Percentiles rank a stretch among this genome's conserved stretches.
Evolutionary conservation across 2,329 filamentous ascomycete genomes (phyloP).

Genomic region (Dendrostoma leiphaemia): DNA sequence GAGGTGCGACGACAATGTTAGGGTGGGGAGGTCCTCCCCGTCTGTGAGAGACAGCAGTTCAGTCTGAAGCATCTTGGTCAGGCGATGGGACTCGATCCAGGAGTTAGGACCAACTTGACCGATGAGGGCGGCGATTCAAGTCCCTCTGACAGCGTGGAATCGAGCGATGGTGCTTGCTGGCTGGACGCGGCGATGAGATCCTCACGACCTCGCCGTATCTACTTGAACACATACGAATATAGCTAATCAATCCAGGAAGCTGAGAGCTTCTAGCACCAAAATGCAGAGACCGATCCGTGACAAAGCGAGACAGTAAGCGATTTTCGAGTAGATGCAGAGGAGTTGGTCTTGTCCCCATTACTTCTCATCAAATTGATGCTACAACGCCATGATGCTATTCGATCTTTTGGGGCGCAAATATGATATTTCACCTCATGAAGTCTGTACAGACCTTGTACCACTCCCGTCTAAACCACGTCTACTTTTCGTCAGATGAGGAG

Average conservation of each 20-base stretch:
- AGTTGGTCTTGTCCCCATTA: neutral
- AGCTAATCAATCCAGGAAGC: neutral
- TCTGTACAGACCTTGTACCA: too few relatives aligned
- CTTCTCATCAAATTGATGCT: neutral
- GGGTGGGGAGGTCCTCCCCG: neutral
- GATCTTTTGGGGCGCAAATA: neutral
- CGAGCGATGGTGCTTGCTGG: neutral
- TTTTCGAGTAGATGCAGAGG: neutral
- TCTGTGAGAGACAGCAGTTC: too few relatives aligned
- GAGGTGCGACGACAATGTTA: neutral
- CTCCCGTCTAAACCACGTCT: neutral
- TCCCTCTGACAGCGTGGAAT: neutral
- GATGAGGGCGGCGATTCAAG: neutral
- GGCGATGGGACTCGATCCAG: too few relatives aligned
- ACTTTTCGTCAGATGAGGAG: conserved; percentile 20
- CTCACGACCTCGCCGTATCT: neutral
- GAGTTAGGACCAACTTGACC: too few relatives aligned
- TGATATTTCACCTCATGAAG: neutral
- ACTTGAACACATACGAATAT: neutral
- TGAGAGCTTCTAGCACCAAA: neutral
- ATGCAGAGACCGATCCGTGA: neutral
- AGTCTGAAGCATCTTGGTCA: too few relatives aligned
- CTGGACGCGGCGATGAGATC: neutral
- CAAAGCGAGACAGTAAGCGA: too few relatives aligned
- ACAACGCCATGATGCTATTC: neutral